A percentile compares a stretch with the other conserved stretches of the same genome.
These are phyloP conservation scores for Brettanomyces custersianus DNA, from an alignment of 805 yeast genomes.

Conservation along the genomic window DNA sequence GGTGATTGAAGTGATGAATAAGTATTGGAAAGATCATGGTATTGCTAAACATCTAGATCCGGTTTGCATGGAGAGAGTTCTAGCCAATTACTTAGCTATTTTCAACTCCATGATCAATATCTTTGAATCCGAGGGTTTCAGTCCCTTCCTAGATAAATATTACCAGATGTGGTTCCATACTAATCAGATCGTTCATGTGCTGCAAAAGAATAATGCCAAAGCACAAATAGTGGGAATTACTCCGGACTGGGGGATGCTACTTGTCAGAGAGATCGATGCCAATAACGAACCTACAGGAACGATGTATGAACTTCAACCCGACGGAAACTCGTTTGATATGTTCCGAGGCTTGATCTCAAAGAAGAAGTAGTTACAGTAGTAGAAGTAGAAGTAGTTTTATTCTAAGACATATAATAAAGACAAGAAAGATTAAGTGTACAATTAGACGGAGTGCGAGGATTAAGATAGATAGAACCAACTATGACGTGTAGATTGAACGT, in stretches of 20 bases:
- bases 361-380: slow-evolving; percentile 35
- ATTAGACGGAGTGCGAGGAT: no score
- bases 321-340: slow-evolving; percentile 95
- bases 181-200: slow-evolving; percentile 62
- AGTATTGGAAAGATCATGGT: slow-evolving; percentile 34
- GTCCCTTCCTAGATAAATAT: slow-evolving; percentile 58
- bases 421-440: slow-evolving; percentile 34
- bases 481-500: no score
- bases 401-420: slow-evolving; percentile 44
- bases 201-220: slow-evolving; percentile 28
- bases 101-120: slow-evolving; percentile 52
- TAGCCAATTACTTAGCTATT: slow-evolving; percentile 62
- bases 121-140: slow-evolving; percentile 59
- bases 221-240: slow-evolving; percentile 79
- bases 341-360: slow-evolving; percentile 77
- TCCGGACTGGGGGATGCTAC: slow-evolving; percentile 70
- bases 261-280: slow-evolving; percentile 58
- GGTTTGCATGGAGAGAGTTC: slow-evolving; percentile 35
- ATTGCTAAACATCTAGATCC: slow-evolving; percentile 11
- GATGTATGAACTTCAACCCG: slow-evolving; percentile 76
- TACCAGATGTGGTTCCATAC: slow-evolving; percentile 83
- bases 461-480: no score
- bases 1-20: slow-evolving; percentile 56
- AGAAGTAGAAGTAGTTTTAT: slow-evolving; percentile 22
- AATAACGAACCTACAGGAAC: slow-evolving; percentile 42